Conservation (phyloP, 192 early-diverging fungal genomes). For the Coemansia sp. region DNA sequence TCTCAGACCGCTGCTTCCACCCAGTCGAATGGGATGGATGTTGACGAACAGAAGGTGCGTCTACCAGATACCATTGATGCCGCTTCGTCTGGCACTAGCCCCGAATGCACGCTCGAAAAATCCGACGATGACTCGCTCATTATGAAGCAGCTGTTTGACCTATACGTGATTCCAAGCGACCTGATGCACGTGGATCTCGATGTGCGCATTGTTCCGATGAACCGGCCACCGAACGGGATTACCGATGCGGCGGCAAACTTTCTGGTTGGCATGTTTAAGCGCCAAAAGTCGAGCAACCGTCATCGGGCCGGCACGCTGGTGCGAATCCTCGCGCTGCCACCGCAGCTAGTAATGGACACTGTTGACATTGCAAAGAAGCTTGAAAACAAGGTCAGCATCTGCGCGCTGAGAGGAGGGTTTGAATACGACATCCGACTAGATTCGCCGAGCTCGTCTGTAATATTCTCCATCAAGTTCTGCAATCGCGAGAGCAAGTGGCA, state of each 20-base stretch:
- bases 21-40: background rate
- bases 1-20: background rate
- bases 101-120: background rate
- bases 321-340: conserved; percentile 38
- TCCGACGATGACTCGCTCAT: conserved; percentile 7
- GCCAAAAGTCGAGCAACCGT: conserved; percentile 22
- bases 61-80: background rate
- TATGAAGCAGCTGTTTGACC: conserved; percentile 17
- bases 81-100: no score
- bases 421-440: conserved; percentile 37
- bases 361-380: conserved; percentile 29
- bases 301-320: conserved; percentile 41
- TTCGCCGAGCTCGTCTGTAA: conserved; percentile 5
- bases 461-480: conserved; percentile 19
- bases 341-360: conserved; percentile 47
- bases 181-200: conserved; percentile 40
- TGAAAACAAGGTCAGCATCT: conserved; percentile 9
- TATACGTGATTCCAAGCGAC: conserved; percentile 24
- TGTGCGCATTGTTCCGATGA: conserved; percentile 46
- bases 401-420: conserved; percentile 18
- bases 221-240: conserved; percentile 43
- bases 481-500: conserved; percentile 9
- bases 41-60: background rate
- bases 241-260: conserved; percentile 32
- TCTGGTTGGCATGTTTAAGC: conserved; percentile 26